phyloP scores from a whole-genome alignment of 257 asterid species.

The Rubia yunnanensis region DNA sequence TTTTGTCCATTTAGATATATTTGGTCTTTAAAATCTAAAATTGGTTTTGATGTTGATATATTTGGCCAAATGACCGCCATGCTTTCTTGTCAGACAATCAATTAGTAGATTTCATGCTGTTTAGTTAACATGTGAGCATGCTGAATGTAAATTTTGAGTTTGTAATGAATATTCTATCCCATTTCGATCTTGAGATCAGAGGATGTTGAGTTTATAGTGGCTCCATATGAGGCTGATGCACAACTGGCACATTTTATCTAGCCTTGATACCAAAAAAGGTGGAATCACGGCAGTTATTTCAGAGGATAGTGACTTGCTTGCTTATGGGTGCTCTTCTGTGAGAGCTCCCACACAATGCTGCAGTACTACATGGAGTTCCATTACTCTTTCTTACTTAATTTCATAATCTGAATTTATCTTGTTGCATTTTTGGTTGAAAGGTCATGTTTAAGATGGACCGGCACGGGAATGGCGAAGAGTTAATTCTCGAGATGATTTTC shows the following conservation, averaged over 20 bases:
- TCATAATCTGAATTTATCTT: constrained; percentile 2
- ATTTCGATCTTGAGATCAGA: constrained; percentile 56
- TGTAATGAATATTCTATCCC: neutral
- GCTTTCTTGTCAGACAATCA: neutral
- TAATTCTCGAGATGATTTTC: constrained; percentile 42
- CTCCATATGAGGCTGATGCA: constrained; percentile 91
- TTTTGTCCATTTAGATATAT: neutral
- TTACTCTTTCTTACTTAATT: constrained; percentile 4
- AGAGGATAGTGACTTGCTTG: constrained; percentile 71
- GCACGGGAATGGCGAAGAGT: constrained; percentile 72
- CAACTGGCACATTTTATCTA: constrained; percentile 62
- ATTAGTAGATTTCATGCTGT: neutral
- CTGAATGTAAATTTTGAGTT: neutral
- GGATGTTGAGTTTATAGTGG: constrained; percentile 61
- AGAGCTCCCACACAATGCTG: constrained; percentile 16
- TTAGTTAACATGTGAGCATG: neutral
- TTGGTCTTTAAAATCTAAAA: neutral
- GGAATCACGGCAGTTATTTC: constrained; percentile 65
- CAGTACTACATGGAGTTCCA: constrained; percentile 6
- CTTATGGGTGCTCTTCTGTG: constrained; percentile 76
- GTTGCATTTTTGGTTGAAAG: constrained; percentile 23
- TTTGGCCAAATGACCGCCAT: neutral
- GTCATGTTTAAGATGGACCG: constrained; percentile 72
- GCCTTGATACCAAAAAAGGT: constrained; percentile 44
- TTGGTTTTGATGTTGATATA: neutral